Evolutionary conservation across 305 asterid genomes (phyloP).

Genomic region (Fraxinus baroniana): DNA sequence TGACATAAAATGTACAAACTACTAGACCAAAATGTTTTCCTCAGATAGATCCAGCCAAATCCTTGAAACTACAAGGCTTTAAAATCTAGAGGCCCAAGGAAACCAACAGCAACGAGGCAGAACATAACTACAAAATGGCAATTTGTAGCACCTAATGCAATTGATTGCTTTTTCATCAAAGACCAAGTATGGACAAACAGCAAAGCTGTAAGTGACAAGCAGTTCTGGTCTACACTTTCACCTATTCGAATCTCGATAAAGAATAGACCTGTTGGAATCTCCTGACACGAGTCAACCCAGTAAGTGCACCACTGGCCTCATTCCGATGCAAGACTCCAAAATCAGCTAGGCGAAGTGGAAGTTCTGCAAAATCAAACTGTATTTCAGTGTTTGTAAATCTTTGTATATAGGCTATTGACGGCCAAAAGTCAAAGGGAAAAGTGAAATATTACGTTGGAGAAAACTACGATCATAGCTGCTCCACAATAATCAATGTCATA

Average conservation of each 20-base stretch:
- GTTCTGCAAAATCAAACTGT: slow-evolving; percentile 52
- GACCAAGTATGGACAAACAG: background rate
- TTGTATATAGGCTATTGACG: background rate
- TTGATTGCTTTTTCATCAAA: background rate
- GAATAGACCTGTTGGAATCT: slow-evolving; percentile 89
- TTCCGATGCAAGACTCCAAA: slow-evolving; percentile 94
- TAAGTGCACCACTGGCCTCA: slow-evolving; percentile 97
- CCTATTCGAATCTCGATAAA: background rate
- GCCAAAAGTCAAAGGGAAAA: background rate
- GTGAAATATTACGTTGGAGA: background rate
- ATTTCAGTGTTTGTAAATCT: slow-evolving; percentile 15
- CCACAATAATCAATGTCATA: background rate
- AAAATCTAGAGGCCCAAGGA: slow-evolving; percentile 11
- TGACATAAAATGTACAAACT: slow-evolving; percentile 9
- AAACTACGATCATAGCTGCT: background rate
- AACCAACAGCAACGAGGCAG: slow-evolving; percentile 2
- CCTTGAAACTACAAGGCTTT: slow-evolving; percentile 5
- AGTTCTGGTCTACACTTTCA: slow-evolving; percentile 10
- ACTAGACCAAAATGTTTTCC: slow-evolving; percentile 4
- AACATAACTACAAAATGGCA: slow-evolving; percentile 2
- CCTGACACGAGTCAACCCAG: slow-evolving; percentile 95
- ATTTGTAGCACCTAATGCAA: background rate
- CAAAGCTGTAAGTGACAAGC: slow-evolving; percentile 1
- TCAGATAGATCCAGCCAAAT: background rate
- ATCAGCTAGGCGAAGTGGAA: slow-evolving; percentile 94